Evolutionary conservation across 495 filamentous ascomycete species (phyloP).

Genomic region (Ramalina intermedia): DNA sequence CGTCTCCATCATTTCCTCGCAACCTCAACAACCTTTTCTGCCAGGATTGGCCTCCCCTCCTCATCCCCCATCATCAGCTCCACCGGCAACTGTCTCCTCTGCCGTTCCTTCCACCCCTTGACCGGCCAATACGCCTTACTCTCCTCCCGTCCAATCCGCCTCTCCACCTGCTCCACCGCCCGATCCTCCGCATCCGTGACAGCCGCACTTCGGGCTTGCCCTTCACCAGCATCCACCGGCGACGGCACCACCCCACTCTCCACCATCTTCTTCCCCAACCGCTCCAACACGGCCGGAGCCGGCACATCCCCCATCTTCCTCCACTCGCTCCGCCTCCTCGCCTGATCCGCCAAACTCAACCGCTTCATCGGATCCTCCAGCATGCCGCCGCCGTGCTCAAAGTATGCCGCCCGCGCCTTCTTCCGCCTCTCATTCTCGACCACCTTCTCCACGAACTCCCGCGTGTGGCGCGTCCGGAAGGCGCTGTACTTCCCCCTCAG

Average conservation of each 20-base stretch:
- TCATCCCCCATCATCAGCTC: slow-evolving; percentile 24
- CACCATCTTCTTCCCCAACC: slow-evolving; percentile 21
- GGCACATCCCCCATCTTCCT: not conserved
- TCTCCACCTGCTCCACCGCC: not conserved
- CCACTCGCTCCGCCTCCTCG: not conserved
- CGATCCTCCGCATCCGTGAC: not conserved
- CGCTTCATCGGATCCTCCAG: slow-evolving; percentile 28
- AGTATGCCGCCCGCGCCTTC: slow-evolving; percentile 26
- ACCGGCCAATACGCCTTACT: slow-evolving; percentile 19
- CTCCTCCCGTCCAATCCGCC: not conserved
- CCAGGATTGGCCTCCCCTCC: slow-evolving; percentile 23
- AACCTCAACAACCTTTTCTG: slow-evolving; percentile 23
- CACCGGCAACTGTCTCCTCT: slow-evolving; percentile 15
- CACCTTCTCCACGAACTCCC: slow-evolving; percentile 41
- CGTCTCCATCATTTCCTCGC: not conserved
- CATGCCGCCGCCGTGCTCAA: slow-evolving; percentile 23
- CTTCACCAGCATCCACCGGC: slow-evolving; percentile 25
- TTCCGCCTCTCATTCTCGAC: slow-evolving; percentile 41
- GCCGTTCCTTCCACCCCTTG: slow-evolving; percentile 24
- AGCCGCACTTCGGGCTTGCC: not conserved
- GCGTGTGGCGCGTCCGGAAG: slow-evolving; percentile 70
- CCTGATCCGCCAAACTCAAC: slow-evolving; percentile 9
- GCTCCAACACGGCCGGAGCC: not conserved
- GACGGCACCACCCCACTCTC: slow-evolving; percentile 24
- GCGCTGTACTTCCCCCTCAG: slow-evolving; percentile 70